These are phyloP conservation scores for Populus pruinosa DNA, from an alignment of 345 rosid genomes.

Conservation along the genomic window DNA sequence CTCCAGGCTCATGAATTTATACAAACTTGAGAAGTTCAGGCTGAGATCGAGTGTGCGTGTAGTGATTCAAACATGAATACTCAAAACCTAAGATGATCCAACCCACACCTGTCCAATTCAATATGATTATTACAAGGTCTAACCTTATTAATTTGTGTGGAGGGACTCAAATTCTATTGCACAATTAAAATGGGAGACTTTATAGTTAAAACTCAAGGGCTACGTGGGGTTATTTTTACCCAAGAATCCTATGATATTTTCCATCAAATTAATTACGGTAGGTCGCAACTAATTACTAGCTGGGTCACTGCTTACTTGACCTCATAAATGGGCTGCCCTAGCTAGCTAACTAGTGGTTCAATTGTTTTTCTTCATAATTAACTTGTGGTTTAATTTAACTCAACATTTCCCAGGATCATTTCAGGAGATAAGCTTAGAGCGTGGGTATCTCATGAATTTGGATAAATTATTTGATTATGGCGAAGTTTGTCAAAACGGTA, in stretches of 20 bases:
- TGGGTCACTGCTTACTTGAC: constrained; percentile 39
- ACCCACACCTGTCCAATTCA: too few relatives aligned
- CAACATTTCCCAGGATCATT: not conserved
- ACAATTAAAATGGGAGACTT: not conserved
- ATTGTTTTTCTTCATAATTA: not conserved
- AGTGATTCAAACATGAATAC: too few relatives aligned
- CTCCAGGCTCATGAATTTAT: too few relatives aligned
- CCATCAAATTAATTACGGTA: constrained; percentile 53
- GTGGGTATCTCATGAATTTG: not conserved
- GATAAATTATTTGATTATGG: not conserved
- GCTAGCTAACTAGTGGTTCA: constrained; percentile 38
- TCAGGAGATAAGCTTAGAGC: not conserved
- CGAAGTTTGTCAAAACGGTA: constrained; percentile 15
- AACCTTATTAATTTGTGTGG: not conserved
- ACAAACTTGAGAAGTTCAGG: too few relatives aligned
- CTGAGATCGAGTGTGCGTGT: too few relatives aligned
- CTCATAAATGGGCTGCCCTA: constrained; percentile 50
- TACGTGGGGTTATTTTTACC: not conserved
- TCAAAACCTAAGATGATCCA: too few relatives aligned
- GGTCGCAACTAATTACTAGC: constrained; percentile 56
- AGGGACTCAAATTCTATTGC: not conserved
- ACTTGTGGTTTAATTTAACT: not conserved
- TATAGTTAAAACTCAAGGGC: not conserved
- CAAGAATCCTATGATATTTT: not conserved
- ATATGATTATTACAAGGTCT: too few relatives aligned